Conservation (phyloP, 1,139 yeast species). For the Sugiyamaella sp. region DNA sequence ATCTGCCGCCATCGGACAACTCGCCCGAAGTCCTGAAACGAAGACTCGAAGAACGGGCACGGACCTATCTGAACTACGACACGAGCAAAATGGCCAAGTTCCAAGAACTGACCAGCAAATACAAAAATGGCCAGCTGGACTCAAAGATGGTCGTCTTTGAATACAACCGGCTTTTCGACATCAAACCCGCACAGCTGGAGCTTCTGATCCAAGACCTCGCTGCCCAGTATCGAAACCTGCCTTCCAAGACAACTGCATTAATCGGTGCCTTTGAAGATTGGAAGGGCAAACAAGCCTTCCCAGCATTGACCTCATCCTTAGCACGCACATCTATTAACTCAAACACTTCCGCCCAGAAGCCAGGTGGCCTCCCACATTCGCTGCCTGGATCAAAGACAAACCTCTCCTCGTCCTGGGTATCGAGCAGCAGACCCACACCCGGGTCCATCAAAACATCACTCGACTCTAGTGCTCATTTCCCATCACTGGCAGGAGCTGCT, state of each 20-base stretch:
- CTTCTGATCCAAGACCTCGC: conserved; percentile 52
- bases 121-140: conserved; percentile 50
- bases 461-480: conserved; percentile 19
- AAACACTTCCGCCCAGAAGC: neutral
- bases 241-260: conserved; percentile 24
- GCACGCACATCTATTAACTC: neutral
- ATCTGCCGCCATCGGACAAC: conserved; percentile 44
- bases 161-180: conserved; percentile 58
- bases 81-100: conserved; percentile 53
- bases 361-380: conserved; percentile 10
- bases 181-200: conserved; percentile 46
- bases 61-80: conserved; percentile 55
- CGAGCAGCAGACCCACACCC: conserved; percentile 9
- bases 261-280: conserved; percentile 28
- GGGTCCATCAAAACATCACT: conserved; percentile 7
- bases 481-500: conserved; percentile 20
- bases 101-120: conserved; percentile 52
- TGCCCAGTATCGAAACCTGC: conserved; percentile 36
- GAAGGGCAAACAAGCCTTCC: conserved; percentile 25
- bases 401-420: conserved; percentile 20
- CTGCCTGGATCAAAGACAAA: conserved; percentile 21
- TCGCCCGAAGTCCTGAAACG: conserved; percentile 56
- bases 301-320: conserved; percentile 19
- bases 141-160: conserved; percentile 53
- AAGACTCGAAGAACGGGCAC: conserved; percentile 84